Percentiles rank a stretch among this genome's conserved stretches.
These are phyloP conservation scores for Copromyces sp. DNA, from an alignment of 495 filamentous ascomycete genomes.

Conservation along the genomic window DNA sequence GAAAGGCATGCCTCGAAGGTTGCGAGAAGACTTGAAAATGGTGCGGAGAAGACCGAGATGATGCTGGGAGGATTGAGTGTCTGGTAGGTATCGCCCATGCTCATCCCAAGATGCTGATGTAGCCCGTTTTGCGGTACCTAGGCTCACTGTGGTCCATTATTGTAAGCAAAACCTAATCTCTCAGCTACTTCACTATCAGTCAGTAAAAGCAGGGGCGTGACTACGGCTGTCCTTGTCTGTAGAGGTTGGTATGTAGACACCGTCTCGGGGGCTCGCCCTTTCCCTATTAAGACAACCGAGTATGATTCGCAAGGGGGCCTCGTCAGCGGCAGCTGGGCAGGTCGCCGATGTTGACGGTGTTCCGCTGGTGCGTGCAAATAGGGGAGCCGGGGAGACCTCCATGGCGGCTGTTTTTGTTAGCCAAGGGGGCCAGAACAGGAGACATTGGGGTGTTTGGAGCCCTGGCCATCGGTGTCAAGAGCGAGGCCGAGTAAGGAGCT, in stretches of 20 bases:
- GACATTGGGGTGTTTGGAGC: neutral
- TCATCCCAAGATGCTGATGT: neutral
- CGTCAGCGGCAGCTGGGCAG: constrained; percentile 3
- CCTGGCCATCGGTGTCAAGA: neutral
- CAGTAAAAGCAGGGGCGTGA: neutral
- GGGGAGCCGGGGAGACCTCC: neutral
- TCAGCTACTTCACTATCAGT: neutral
- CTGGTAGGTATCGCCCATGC: neutral
- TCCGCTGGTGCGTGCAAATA: neutral
- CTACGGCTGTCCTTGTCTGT: neutral
- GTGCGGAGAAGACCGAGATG: neutral
- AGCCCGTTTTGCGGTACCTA: neutral
- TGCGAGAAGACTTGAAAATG: neutral
- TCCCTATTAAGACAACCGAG: constrained; percentile 9
- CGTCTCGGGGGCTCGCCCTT: neutral
- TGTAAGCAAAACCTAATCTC: neutral
- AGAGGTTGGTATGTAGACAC: neutral
- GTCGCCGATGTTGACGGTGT: constrained; percentile 16
- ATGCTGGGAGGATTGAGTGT: neutral
- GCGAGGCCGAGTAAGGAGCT: constrained; percentile 7
- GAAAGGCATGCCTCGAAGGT: neutral
- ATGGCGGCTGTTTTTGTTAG: neutral
- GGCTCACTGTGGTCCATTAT: neutral
- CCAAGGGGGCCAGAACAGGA: neutral
- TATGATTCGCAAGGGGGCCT: constrained; percentile 8